These are phyloP conservation scores for Penicillium silybi DNA, from an alignment of 495 filamentous ascomycete genomes.

Conservation along the genomic window DNA sequence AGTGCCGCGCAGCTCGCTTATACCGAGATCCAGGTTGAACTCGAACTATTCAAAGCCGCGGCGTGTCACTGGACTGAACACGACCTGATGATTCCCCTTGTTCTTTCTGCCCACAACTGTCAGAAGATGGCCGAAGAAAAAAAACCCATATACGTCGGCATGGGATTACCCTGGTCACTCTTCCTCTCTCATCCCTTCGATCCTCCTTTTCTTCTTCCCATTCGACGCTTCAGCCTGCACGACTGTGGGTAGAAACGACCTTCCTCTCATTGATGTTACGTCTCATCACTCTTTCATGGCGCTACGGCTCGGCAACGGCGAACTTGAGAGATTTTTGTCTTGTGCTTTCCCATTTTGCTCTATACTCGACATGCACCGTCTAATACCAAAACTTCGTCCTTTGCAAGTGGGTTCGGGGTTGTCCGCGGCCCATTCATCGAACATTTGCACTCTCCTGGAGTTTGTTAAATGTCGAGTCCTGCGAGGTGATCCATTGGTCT, in stretches of 20 bases:
- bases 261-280: conserved; percentile 34
- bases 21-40: conserved; percentile 30
- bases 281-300: conserved; percentile 42
- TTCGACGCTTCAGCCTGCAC: conserved; percentile 26
- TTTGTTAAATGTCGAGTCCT: not conserved
- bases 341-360: conserved; percentile 22
- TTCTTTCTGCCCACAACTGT: conserved; percentile 28
- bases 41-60: conserved; percentile 15
- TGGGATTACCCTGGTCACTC: conserved; percentile 19
- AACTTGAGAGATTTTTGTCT: conserved; percentile 31
- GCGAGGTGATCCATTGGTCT: not conserved
- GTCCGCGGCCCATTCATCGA: not conserved
- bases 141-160: conserved; percentile 13
- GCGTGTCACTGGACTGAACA: conserved; percentile 15
- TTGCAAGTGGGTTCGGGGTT: conserved; percentile 1
- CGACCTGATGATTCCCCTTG: conserved; percentile 6
- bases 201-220: conserved; percentile 16
- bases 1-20: conserved; percentile 18
- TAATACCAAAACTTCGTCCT: conserved; percentile 37
- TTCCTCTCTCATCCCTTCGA: conserved; percentile 12
- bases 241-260: conserved; percentile 24
- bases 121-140: conserved; percentile 24
- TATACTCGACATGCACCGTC: conserved; percentile 34
- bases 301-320: conserved; percentile 44
- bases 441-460: not conserved